A percentile compares a stretch with the other conserved stretches of the same genome.
phyloP scores from a whole-genome alignment of 768 basidiomycete genomes.

The Boletus pseudopeckii region DNA sequence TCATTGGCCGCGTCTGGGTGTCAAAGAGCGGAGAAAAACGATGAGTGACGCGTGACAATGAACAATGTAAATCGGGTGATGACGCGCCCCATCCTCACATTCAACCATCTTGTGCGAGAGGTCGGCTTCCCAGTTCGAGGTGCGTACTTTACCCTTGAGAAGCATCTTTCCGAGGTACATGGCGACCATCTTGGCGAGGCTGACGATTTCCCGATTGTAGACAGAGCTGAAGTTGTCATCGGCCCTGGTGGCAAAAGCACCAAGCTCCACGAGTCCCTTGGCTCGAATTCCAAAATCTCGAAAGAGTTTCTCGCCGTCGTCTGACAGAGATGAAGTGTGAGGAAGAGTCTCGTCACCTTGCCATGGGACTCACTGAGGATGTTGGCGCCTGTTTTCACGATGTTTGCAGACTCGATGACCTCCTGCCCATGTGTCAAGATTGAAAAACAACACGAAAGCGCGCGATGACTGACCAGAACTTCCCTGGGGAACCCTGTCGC shows the following conservation, averaged over 20 bases:
- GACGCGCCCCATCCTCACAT: slow-evolving; percentile 25
- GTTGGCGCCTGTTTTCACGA: slow-evolving; percentile 47
- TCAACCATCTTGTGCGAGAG: slow-evolving; percentile 38
- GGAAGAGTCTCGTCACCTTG: not conserved
- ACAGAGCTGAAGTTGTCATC: slow-evolving; percentile 34
- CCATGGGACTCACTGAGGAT: slow-evolving; percentile 39
- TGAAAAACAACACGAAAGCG: not conserved
- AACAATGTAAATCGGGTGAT: not conserved
- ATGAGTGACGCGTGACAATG: not conserved
- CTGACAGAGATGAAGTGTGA: slow-evolving; percentile 21
- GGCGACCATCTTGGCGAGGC: slow-evolving; percentile 42
- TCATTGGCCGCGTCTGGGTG: slow-evolving; percentile 50
- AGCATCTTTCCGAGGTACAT: slow-evolving; percentile 39
- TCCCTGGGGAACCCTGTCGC: slow-evolving; percentile 42
- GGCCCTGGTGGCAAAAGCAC: slow-evolving; percentile 38
- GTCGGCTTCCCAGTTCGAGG: slow-evolving; percentile 43
- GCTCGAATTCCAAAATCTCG: slow-evolving; percentile 44
- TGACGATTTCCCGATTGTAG: slow-evolving; percentile 40
- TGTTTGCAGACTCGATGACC: slow-evolving; percentile 39
- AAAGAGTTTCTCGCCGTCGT: slow-evolving; percentile 48
- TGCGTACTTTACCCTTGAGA: slow-evolving; percentile 45
- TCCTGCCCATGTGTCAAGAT: slow-evolving; percentile 30
- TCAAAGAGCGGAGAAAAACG: not conserved
- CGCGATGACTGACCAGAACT: slow-evolving; percentile 32
- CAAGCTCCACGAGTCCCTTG: slow-evolving; percentile 44